Base-by-base conservation (phyloP, 257 asterid genomes). In the Forsythia viridissima region DNA sequence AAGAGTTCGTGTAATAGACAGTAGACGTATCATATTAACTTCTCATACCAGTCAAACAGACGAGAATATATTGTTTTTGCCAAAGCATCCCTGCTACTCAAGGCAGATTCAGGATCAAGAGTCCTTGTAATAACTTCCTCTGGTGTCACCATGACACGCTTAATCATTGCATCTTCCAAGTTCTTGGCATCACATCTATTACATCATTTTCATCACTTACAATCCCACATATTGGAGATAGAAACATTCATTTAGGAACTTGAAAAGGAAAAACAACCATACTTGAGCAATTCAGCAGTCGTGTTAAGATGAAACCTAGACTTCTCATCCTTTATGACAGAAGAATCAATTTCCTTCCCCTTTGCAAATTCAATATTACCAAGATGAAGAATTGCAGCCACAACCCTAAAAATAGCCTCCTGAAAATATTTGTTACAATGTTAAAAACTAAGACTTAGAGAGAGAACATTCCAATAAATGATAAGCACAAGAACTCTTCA, bases 131-230 rank as follows among this genome's bases (percentile, higher is more conserved):
- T 94, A 74, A 94, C 84, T 88, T 94, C 98, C 85, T 94, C 99
- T 30, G 98, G 98, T 57, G 99, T 94, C 82, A 94, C 95, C 99
- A 94, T 94, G 84, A 94, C 98, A 82, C 99, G 99, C 82, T 91
- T 85, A 86, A 94, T 91, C 74, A 94, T 82, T 51, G 99, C 99
- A 87, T 91, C 97, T 84, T 94, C 99, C 90, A 94, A 87, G 84
- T 93, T 94, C 92, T 93, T 94, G 77, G 94, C 88, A 85, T 94
- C 90, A 86, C 99, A 94, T 89, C 99, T 94, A 77, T 84, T 75
- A 70, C 79, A 84, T 85, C 55, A 82, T 71, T 76, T 67, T 74
- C 81, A 39, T 76, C 71, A 76, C 78, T 55, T 43, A 61, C 63
- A 73, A 21, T 38, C 66, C 43, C 13, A 59, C 43, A 55, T 24